Base-by-base conservation (phyloP, 768 basidiomycete species). In the Mycena leptocephala region DNA sequence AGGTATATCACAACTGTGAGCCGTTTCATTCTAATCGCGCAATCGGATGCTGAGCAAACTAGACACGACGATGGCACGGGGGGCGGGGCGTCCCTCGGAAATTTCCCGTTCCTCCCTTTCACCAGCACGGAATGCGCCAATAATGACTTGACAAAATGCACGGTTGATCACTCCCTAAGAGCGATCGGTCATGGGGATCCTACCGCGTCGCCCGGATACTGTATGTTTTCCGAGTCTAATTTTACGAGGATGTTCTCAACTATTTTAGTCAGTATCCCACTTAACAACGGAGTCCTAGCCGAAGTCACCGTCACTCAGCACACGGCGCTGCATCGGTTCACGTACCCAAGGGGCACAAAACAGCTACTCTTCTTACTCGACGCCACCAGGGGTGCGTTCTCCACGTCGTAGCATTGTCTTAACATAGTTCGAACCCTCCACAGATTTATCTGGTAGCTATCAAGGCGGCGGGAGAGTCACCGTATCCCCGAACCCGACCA, bases 271-370 rank as follows among this genome's bases (percentile, higher is more conserved):
- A 56, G 72, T 20, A 77, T 77, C 28, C 72, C 86, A 3, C 78
- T 88, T 28, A 83, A 88, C 72, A 88, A 88, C 72, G 83, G 82
- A 24, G 84, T 88, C 64, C 80, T 86, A 73, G 86, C 88, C 76
- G 88, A 89, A 73, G 87, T 87, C 5, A 88, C 88, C 7, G 86
- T 86, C 8, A 88, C 87, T 4, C 86, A 88, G 59, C 87, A 87
- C 51, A 85, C 85, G 10, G 86, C 85, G 6, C 79, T 88, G 51
- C 87, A 88, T 70, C 84, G 87, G 0, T 88, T 88, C 78, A 87
- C 88, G 4, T 89, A 88, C 79, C 87, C 87, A 3, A 78, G 77
- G 32, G 84, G 84, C 24, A 84, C 80, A 8, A 83, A 83, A 51
- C 35, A 86, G 18, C 86, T 69, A 32, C 72, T 74, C n/a, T 66